Percentiles rank a stretch among this genome's conserved stretches.
Conservation (phyloP, 164 flowering plant genomes). For the Platanus orientalis region DNA sequence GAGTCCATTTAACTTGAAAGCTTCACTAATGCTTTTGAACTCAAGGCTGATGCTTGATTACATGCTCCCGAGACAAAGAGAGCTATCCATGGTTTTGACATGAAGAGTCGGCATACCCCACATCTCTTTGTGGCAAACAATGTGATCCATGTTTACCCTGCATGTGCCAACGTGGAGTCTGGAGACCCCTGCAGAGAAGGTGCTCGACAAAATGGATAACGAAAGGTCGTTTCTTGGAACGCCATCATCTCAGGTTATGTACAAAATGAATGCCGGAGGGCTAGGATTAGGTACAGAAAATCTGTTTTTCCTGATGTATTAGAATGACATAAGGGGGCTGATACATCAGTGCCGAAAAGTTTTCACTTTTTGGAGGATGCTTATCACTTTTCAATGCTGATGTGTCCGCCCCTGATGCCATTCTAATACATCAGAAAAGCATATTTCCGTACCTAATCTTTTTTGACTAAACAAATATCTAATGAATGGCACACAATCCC, state of each 20-base stretch:
- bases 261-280: slow-evolving; percentile 15
- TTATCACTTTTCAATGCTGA: too few species aligned
- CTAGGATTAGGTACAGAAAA: too few species aligned
- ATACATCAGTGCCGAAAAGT: too few species aligned
- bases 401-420: too few species aligned
- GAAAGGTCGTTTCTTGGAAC: slow-evolving; percentile 23
- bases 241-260: too few species aligned
- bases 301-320: too few species aligned
- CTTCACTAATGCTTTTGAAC: slow-evolving; percentile 18
- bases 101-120: slow-evolving; percentile 13
- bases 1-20: slow-evolving; percentile 11
- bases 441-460: too few species aligned
- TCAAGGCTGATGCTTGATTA: slow-evolving; percentile 20
- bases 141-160: slow-evolving; percentile 10
- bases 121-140: slow-evolving; percentile 17
- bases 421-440: too few species aligned
- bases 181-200: slow-evolving; percentile 15
- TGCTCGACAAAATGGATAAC: slow-evolving; percentile 21
- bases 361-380: too few species aligned
- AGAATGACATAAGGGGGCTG: too few species aligned
- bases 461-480: too few species aligned
- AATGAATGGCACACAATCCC: too few species aligned
- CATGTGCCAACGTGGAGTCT: slow-evolving; percentile 13
- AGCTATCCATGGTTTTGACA: slow-evolving; percentile 9
- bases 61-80: slow-evolving; percentile 11